Percentiles rank a stretch among this genome's conserved stretches.
Conservation (phyloP, 1,139 yeast genomes). For the Lodderomyces parapsilosis region DNA sequence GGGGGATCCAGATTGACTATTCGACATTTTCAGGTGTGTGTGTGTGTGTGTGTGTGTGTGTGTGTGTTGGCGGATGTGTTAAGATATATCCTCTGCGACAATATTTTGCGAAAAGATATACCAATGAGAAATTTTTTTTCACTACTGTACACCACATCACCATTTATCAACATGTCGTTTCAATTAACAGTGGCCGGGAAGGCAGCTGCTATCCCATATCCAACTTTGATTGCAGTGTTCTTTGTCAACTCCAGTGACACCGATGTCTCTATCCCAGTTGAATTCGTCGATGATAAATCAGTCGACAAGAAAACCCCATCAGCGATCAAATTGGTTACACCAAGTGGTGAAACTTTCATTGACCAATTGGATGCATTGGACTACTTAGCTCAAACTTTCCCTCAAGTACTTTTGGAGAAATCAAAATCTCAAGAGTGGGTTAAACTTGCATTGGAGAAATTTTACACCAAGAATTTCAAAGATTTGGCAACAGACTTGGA, state of each 20-base stretch:
- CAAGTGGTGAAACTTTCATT: conserved; percentile 43
- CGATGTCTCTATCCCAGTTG: conserved; percentile 51
- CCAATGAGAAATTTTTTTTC: neutral
- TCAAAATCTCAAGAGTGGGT: conserved; percentile 57
- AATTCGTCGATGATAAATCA: conserved; percentile 64
- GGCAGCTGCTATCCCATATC: conserved; percentile 79
- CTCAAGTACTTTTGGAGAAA: conserved; percentile 32
- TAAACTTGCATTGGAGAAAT: conserved; percentile 63
- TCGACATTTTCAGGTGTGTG: too few species aligned
- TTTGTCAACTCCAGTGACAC: conserved; percentile 57
- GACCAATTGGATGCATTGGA: conserved; percentile 46
- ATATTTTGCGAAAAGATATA: neutral
- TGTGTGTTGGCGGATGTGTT: too few species aligned
- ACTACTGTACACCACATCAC: neutral
- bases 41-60: too few species aligned
- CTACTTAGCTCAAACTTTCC: conserved; percentile 47
- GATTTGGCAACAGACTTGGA: conserved; percentile 75
- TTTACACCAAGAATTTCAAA: conserved; percentile 84
- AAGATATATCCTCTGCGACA: neutral
- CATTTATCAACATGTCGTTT: conserved; percentile 25
- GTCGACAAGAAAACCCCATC: conserved; percentile 40
- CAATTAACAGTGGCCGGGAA: conserved; percentile 74
- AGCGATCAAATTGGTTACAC: conserved; percentile 43
- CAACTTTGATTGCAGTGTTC: conserved; percentile 77
- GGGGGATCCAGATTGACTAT: conserved; percentile 8